A percentile compares a stretch with the other conserved stretches of the same genome.
These are phyloP conservation scores for Rosa persica DNA, from an alignment of 306 rosid genomes.

Conservation along the genomic window DNA sequence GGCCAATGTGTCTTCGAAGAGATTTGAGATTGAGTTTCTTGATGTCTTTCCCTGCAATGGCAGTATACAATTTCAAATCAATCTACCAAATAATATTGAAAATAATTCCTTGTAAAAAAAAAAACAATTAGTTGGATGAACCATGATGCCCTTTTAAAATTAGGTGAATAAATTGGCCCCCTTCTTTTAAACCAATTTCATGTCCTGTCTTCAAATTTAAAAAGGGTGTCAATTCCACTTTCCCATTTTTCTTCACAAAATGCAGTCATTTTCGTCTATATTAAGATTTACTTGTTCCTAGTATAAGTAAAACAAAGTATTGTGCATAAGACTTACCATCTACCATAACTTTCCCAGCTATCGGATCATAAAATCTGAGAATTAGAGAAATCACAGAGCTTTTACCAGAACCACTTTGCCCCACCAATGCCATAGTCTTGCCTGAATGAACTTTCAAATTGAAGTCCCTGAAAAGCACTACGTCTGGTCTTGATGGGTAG, in stretches of 20 bases:
- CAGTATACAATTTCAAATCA: conserved; percentile 15
- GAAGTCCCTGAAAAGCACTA: conserved; percentile 77
- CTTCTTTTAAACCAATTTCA: neutral
- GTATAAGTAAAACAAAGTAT: neutral
- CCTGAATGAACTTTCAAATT: conserved; percentile 71
- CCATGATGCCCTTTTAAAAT: neutral
- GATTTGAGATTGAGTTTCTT: conserved; percentile 70
- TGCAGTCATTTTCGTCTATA: neutral
- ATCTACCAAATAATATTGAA: neutral
- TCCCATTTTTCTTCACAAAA: neutral
- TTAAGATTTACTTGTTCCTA: neutral
- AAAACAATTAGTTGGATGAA: neutral
- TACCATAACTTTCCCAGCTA: conserved; percentile 71
- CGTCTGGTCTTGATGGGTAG: conserved; percentile 93
- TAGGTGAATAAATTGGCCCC: neutral
- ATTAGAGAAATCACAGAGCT: conserved; percentile 88
- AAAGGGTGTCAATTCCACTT: neutral
- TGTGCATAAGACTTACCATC: conserved; percentile 59
- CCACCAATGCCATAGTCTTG: conserved; percentile 77
- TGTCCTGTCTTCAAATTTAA: neutral
- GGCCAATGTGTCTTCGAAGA: conserved; percentile 78
- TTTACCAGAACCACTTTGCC: conserved; percentile 99
- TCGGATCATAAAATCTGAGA: conserved; percentile 88
- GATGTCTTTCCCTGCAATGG: conserved; percentile 75
- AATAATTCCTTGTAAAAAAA: neutral